These are phyloP conservation scores for Coffea humblotiana DNA, from an alignment of 305 asterid species.

Conservation along the genomic window DNA sequence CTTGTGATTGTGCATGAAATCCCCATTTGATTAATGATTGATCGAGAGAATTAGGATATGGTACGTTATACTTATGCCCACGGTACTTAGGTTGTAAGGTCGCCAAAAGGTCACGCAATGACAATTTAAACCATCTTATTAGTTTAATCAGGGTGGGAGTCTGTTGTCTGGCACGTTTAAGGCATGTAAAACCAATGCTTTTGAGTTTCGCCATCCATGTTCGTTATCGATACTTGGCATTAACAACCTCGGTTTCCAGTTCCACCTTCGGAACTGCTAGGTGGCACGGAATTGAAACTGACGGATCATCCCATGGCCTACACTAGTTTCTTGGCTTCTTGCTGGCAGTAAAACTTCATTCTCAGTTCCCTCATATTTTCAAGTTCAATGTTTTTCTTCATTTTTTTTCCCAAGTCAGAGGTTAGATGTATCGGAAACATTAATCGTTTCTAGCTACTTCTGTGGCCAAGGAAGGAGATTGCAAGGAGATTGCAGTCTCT, in stretches of 20 bases:
- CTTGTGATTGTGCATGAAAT: not conserved
- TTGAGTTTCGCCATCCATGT: not conserved
- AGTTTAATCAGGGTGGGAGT: not conserved
- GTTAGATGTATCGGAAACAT: not conserved
- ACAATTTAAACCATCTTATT: not conserved
- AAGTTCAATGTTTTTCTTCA: not conserved
- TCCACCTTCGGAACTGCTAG: not conserved
- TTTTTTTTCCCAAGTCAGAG: not conserved
- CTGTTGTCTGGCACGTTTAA: not conserved
- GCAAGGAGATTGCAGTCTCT: not conserved
- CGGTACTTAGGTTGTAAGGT: slow-evolving; percentile 13
- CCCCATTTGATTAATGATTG: not conserved
- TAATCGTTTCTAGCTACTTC: not conserved
- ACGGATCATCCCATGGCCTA: not conserved
- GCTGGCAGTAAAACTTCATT: not conserved
- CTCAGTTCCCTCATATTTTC: not conserved
- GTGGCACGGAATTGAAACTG: not conserved
- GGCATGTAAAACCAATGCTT: not conserved
- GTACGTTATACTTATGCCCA: not conserved
- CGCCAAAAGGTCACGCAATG: slow-evolving; percentile 1
- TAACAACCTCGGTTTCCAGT: not conserved
- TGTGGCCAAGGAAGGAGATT: not conserved
- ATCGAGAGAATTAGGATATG: not conserved
- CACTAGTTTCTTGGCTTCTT: not conserved
- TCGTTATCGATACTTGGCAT: not conserved